A percentile compares a stretch with the other conserved stretches of the same genome.
Conservation (phyloP, 2,329 filamentous ascomycete genomes). For the Akanthomyces uredinophilus region DNA sequence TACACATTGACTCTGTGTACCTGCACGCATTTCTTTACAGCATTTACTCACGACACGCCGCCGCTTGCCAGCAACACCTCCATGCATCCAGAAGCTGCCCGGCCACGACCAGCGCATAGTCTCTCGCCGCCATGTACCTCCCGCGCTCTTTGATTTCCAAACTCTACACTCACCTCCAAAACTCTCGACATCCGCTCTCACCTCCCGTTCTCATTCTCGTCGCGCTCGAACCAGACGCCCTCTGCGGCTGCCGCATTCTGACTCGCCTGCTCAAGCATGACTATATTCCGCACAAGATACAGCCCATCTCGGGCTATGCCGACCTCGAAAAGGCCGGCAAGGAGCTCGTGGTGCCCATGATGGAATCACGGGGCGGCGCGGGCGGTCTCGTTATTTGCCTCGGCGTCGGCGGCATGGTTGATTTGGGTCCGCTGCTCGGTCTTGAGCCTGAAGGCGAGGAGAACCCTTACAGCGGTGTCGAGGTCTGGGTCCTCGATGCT, state of each 20-base stretch:
- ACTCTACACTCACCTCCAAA: constrained; percentile 84
- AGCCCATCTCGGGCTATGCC: constrained; percentile 87
- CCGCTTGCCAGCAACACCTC: not conserved
- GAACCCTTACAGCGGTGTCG: constrained; percentile 72
- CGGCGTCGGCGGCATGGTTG: constrained; percentile 86
- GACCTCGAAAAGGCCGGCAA: constrained; percentile 77
- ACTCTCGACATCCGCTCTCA: constrained; percentile 81
- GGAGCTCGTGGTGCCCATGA: constrained; percentile 80
- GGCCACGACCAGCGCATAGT: not conserved
- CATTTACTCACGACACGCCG: not conserved
- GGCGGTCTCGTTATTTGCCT: constrained; percentile 89
- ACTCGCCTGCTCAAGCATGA: constrained; percentile 92
- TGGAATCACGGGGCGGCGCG: constrained; percentile 73
- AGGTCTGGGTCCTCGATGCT: constrained; percentile 91
- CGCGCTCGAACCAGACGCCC: constrained; percentile 88
- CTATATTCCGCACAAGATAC: constrained; percentile 96
- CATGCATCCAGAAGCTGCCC: constrained; percentile 4
- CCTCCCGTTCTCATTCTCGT: constrained; percentile 88
- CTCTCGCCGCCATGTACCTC: constrained; percentile 70
- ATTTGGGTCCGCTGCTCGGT: constrained; percentile 74
- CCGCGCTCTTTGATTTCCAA: constrained; percentile 84
- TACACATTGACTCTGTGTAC: not conserved
- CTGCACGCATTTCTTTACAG: not conserved
- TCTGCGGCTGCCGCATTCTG: constrained; percentile 92
- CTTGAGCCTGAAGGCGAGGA: constrained; percentile 60